Base-by-base conservation (phyloP, 2,329 filamentous ascomycete genomes). In the Cercospora brassicicola region DNA sequence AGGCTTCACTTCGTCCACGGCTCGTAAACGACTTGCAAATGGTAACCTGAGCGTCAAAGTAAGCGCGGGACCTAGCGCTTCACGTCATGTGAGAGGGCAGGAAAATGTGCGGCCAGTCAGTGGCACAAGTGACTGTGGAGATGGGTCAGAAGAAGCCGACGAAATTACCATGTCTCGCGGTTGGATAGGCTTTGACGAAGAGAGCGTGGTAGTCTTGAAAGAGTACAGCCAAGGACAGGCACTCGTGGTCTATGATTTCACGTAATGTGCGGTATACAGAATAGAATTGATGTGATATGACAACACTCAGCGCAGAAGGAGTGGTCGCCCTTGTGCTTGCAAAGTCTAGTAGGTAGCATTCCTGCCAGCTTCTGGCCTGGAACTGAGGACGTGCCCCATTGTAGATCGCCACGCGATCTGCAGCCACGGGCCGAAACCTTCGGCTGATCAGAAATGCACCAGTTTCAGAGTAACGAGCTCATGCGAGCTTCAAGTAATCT, bases 181-280 rank as follows among this genome's bases (percentile, higher is more conserved):
- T 62, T 94, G 91, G 87, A 88, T 97, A 8, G 92, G 92, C 0
- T 97, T 97, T 75, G 93, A 97, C 75, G 92, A 96, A 53, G 92
- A 96, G 79, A 93, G 93, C 81, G 91, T 97, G n/a, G 89, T 96
- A 69, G 88, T 97, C 51, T 83, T 96, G 61, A 90, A 91, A 71
- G 91, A 94, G 79, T 86, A 87, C 71, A 82, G 82, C 28, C 82
- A 86, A 28, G 91, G 91, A 45, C 91, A 94, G 76, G 89, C 90
- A 69, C 79, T 97, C 70, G 86, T 94, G 76, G 89, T 95, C 53
- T 97, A 97, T 77, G 92, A 97, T 79, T 97, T 97, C 79, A 92
- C 91, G 33, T 91, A 81, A 76, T 65, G 15, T 56, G 55, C 45
- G 30, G 31, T 9, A 31, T 63, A 23, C 42, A 53, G 15, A 53